Evolutionary conservation across 1,139 yeast genomes (phyloP).

Genomic region (Protomyces inouyei): DNA sequence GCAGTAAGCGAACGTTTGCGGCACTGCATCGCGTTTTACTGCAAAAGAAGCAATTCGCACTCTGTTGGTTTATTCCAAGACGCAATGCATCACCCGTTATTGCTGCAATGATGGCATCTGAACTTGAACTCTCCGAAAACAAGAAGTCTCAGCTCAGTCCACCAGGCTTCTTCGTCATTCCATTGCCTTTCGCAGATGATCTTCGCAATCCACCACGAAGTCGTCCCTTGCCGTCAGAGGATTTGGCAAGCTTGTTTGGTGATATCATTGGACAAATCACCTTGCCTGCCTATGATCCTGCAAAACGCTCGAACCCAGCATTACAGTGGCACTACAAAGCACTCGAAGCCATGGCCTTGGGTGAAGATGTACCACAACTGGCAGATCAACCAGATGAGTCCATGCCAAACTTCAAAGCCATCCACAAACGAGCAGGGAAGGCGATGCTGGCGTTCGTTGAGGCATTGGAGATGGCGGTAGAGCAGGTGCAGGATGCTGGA

Average conservation of each 20-base stretch:
- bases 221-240: conserved; percentile 34
- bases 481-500: background rate
- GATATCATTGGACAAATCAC: conserved; percentile 45
- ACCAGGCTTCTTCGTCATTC: conserved; percentile 41
- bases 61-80: conserved; percentile 67
- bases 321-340: conserved; percentile 62
- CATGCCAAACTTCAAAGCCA: conserved; percentile 40
- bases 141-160: conserved; percentile 34
- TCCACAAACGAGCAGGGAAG: conserved; percentile 33
- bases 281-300: conserved; percentile 54
- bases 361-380: conserved; percentile 46
- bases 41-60: conserved; percentile 52
- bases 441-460: conserved; percentile 17
- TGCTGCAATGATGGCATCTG: conserved; percentile 43
- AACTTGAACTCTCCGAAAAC: conserved; percentile 27
- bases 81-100: conserved; percentile 54
- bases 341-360: conserved; percentile 63
- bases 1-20: conserved; percentile 64
- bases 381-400: conserved; percentile 40
- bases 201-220: conserved; percentile 37
- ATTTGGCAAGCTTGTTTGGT: conserved; percentile 42
- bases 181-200: conserved; percentile 43
- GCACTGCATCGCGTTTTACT: conserved; percentile 61
- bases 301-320: conserved; percentile 59
- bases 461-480: background rate